These are phyloP conservation scores for Polyplosphaeria fusca DNA, from an alignment of 495 filamentous ascomycete species.

Conservation along the genomic window DNA sequence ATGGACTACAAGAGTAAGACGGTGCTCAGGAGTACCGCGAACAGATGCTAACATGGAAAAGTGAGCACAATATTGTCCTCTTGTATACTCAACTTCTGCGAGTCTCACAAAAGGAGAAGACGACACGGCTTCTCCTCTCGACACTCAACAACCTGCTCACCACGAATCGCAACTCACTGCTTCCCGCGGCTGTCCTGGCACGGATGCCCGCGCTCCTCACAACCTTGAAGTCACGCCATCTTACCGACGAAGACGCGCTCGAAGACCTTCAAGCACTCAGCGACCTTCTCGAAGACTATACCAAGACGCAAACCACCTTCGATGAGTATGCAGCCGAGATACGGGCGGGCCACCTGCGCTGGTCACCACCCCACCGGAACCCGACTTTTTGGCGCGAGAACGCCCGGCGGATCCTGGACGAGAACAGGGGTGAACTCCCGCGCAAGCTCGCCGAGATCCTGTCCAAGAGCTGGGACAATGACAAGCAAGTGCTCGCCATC, in stretches of 20 bases:
- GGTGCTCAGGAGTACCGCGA: not conserved
- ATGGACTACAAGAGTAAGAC: slow-evolving; percentile 76
- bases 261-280: slow-evolving; percentile 76
- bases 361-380: slow-evolving; percentile 93
- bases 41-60: slow-evolving; percentile 41
- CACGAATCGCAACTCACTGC: slow-evolving; percentile 71
- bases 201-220: slow-evolving; percentile 76
- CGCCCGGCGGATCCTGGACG: slow-evolving; percentile 85
- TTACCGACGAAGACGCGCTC: slow-evolving; percentile 83
- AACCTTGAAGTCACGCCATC: slow-evolving; percentile 76
- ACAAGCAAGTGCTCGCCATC: slow-evolving; percentile 94
- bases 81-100: slow-evolving; percentile 87
- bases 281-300: slow-evolving; percentile 85
- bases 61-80: slow-evolving; percentile 87
- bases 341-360: slow-evolving; percentile 82
- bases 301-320: slow-evolving; percentile 93
- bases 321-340: slow-evolving; percentile 93
- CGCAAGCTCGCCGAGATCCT: slow-evolving; percentile 86
- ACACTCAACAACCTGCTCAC: slow-evolving; percentile 81
- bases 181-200: slow-evolving; percentile 76
- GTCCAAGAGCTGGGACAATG: slow-evolving; percentile 78
- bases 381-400: slow-evolving; percentile 92
- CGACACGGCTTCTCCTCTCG: slow-evolving; percentile 83
- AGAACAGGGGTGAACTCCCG: slow-evolving; percentile 71
- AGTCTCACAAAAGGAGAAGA: slow-evolving; percentile 96